Evolutionary conservation across 2,329 filamentous ascomycete species (phyloP), one percentile per base, ranked within the genome.

Genomic region (Allantophomopsis lycopodina): DNA sequence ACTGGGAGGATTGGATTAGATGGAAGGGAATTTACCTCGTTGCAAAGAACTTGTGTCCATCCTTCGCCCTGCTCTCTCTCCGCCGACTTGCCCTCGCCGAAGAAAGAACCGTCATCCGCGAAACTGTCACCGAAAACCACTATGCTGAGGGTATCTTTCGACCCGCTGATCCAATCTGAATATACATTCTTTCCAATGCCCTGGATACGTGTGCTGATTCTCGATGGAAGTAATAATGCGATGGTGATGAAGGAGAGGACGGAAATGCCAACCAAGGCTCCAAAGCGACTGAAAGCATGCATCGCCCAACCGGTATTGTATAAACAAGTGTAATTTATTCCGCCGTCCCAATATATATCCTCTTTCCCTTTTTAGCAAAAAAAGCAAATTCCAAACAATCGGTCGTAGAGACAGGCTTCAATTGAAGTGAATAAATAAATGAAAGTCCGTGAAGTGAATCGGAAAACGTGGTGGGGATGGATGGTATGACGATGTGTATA

Each of bases 51-150:
- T 13, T 52, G 45, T 2, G 44, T 38, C 52, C 53, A 55, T 40
- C 43, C 50, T 36, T 47, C 48, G 7, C 53, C 52, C 38, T 41
- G 49, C n/a, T 39, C 45, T 40, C 43, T 51, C 34, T 47, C 48
- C 8, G 52, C 52, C 36, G 41, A 49, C n/a, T 39, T 45, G 4
- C 23, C 36, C 17, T 42, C 40, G 23, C 7, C 23, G 23, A 28
- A 28, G 23, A 12, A 28, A 8, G 23, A 28, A 2, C 35, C 42
- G 7, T 50, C 45, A 45, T 52, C 53, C 5, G 50, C 51, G 52
- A 53, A 56, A 18, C 46, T 49, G 40, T 56, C 53, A 2, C 54
- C 54, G 42, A 56, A 55, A 35, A 55, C 47, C 5, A 56, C 50
- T 31, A 56, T 35, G 23, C 49, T 42, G 7, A 49, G 20, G 5